A percentile compares a stretch with the other conserved stretches of the same genome.
Conservation (phyloP, 768 basidiomycete genomes). For the Termitomyces sp. region DNA sequence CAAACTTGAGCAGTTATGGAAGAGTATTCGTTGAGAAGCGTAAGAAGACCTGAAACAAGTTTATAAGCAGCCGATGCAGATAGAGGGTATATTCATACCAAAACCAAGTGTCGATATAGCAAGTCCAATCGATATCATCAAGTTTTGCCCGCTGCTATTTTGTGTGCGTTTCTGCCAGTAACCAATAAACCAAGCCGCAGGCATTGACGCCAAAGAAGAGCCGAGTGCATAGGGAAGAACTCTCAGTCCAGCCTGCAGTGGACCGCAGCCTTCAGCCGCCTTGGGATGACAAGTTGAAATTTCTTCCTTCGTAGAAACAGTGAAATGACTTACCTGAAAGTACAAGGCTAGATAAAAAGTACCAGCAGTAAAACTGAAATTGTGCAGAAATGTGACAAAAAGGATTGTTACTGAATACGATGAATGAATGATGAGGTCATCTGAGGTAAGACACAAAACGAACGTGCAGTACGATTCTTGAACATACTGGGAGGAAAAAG, state of each 20-base stretch:
- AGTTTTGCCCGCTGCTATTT: constrained; percentile 61
- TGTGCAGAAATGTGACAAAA: constrained; percentile 71
- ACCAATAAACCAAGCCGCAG: constrained; percentile 78
- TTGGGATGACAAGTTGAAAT: constrained; percentile 20
- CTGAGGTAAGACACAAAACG: constrained; percentile 15
- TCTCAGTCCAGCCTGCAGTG: constrained; percentile 65
- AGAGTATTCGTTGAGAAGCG: constrained; percentile 51
- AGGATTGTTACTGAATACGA: constrained; percentile 51
- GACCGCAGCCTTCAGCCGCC: constrained; percentile 69
- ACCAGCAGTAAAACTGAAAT: constrained; percentile 76
- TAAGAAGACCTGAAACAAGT: constrained; percentile 52
- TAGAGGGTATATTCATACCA: constrained; percentile 36
- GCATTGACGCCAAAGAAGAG: constrained; percentile 79
- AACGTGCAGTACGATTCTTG: constrained; percentile 54
- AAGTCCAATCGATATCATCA: constrained; percentile 58
- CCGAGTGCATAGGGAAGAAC: constrained; percentile 83
- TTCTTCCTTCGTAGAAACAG: not conserved
- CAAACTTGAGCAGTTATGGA: constrained; percentile 35
- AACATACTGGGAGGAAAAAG: constrained; percentile 67
- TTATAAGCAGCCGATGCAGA: not conserved
- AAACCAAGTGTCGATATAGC: constrained; percentile 66
- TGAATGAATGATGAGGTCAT: constrained; percentile 12
- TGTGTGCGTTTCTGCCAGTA: constrained; percentile 52
- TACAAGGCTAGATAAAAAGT: constrained; percentile 84
- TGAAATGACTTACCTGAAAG: constrained; percentile 53